These are phyloP conservation scores for Prunus mume DNA, from an alignment of 306 rosid species.

Conservation along the genomic window DNA sequence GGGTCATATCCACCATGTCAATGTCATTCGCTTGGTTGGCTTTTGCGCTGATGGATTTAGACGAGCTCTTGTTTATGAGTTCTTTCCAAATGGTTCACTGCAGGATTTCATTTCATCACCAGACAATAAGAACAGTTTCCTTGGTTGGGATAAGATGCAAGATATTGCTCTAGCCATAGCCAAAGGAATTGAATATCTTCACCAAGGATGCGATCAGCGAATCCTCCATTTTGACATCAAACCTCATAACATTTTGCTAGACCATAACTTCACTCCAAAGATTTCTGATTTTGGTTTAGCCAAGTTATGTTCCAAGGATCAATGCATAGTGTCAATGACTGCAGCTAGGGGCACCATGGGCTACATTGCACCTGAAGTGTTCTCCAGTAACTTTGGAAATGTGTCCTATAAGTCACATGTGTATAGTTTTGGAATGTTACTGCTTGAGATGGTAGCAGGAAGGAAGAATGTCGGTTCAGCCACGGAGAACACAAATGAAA, in stretches of 20 bases:
- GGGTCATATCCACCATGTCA: slow-evolving; percentile 45
- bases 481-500: background rate
- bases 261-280: slow-evolving; percentile 25
- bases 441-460: slow-evolving; percentile 39
- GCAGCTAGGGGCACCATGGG: slow-evolving; percentile 40
- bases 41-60: slow-evolving; percentile 39
- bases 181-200: slow-evolving; percentile 38
- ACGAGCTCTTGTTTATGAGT: slow-evolving; percentile 42
- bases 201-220: slow-evolving; percentile 30
- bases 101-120: slow-evolving; percentile 27
- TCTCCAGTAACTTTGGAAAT: slow-evolving; percentile 32
- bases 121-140: slow-evolving; percentile 7
- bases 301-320: slow-evolving; percentile 39
- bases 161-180: slow-evolving; percentile 39
- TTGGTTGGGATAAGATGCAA: slow-evolving; percentile 34
- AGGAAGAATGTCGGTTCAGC: slow-evolving; percentile 14
- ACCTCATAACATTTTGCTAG: slow-evolving; percentile 34
- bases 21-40: slow-evolving; percentile 41
- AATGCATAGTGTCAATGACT: slow-evolving; percentile 34
- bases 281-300: slow-evolving; percentile 39
- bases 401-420: slow-evolving; percentile 28
- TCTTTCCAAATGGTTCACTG: slow-evolving; percentile 35
- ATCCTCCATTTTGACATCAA: slow-evolving; percentile 45
- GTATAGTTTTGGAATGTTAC: slow-evolving; percentile 37
- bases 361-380: slow-evolving; percentile 40